A percentile compares a stretch with the other conserved stretches of the same genome.
phyloP scores from a whole-genome alignment of 2,329 filamentous ascomycete genomes.

The Cladophialophora psammophila region DNA sequence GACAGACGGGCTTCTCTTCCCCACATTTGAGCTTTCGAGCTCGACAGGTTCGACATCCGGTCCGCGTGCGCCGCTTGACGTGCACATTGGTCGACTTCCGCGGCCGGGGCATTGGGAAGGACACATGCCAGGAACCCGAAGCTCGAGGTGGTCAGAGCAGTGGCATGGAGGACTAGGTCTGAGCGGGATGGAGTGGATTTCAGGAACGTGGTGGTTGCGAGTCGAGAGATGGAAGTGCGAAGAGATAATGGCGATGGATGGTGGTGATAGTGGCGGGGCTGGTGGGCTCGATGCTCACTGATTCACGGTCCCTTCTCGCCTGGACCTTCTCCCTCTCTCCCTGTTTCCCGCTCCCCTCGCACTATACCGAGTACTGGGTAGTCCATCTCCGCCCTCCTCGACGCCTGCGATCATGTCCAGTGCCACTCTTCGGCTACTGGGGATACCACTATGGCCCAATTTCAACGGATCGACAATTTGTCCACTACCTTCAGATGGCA shows the following conservation, averaged over 20 bases:
- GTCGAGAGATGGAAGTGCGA: background rate
- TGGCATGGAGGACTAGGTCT: background rate
- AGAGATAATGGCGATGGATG: background rate
- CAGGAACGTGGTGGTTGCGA: background rate
- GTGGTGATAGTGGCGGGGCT: background rate
- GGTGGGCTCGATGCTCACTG: background rate
- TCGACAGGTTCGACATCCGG: slow-evolving; percentile 52
- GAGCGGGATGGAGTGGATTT: slow-evolving; percentile 44
- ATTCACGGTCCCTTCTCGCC: background rate
- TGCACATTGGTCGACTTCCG: slow-evolving; percentile 19
- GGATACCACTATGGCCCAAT: background rate
- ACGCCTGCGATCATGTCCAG: background rate
- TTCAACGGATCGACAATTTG: background rate
- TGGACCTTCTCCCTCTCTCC: slow-evolving; percentile 9
- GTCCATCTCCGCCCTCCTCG: background rate
- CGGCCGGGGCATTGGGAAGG: slow-evolving; percentile 33
- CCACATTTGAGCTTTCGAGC: slow-evolving; percentile 52
- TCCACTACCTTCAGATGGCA: background rate
- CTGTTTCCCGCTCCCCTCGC: background rate
- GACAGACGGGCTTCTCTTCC: slow-evolving; percentile 49
- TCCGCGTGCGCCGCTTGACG: slow-evolving; percentile 43
- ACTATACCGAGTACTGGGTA: background rate
- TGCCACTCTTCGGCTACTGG: background rate
- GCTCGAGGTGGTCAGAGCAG: background rate
- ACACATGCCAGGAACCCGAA: slow-evolving; percentile 32